phyloP scores from a whole-genome alignment of 768 basidiomycete genomes.

The Auricularia cornea region DNA sequence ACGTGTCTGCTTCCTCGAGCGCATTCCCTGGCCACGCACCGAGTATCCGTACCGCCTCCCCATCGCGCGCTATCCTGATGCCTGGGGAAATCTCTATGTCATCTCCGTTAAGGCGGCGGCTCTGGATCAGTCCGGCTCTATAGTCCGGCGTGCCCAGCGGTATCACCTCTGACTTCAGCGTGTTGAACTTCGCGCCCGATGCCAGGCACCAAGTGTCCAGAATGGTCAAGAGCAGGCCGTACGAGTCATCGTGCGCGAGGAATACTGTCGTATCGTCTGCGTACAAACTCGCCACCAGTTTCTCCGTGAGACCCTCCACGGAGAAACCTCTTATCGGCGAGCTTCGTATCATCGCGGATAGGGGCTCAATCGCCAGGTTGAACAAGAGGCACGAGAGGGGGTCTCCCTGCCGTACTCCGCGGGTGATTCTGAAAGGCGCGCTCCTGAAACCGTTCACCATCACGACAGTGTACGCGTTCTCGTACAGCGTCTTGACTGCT shows the following conservation, averaged over 20 bases:
- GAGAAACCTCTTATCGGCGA: background rate
- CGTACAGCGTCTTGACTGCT: slow-evolving; percentile 15
- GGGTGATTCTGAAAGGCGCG: background rate
- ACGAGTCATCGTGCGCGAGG: slow-evolving; percentile 23
- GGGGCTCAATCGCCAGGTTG: slow-evolving; percentile 16
- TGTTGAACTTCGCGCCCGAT: slow-evolving; percentile 35
- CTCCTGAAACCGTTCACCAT: slow-evolving; percentile 10
- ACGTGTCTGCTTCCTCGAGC: slow-evolving; percentile 13
- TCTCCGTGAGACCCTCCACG: background rate
- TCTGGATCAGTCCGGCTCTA: slow-evolving; percentile 8
- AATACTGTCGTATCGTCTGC: slow-evolving; percentile 35
- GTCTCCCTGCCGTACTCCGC: slow-evolving; percentile 17
- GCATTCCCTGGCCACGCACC: slow-evolving; percentile 27
- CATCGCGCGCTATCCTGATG: slow-evolving; percentile 23
- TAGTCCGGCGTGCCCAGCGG: slow-evolving; percentile 22
- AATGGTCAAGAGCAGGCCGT: slow-evolving; percentile 16
- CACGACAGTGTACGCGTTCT: slow-evolving; percentile 8
- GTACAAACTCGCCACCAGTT: slow-evolving; percentile 28
- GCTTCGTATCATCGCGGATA: slow-evolving; percentile 3
- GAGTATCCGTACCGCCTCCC: slow-evolving; percentile 21
- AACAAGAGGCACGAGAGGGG: slow-evolving; percentile 17
- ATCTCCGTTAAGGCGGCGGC: background rate
- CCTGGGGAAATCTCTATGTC: slow-evolving; percentile 8
- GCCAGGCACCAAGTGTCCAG: slow-evolving; percentile 32
- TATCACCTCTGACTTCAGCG: slow-evolving; percentile 31